Evolutionary conservation across 148 eudicot species (phyloP).

Genomic region (Diospyros lotus): DNA sequence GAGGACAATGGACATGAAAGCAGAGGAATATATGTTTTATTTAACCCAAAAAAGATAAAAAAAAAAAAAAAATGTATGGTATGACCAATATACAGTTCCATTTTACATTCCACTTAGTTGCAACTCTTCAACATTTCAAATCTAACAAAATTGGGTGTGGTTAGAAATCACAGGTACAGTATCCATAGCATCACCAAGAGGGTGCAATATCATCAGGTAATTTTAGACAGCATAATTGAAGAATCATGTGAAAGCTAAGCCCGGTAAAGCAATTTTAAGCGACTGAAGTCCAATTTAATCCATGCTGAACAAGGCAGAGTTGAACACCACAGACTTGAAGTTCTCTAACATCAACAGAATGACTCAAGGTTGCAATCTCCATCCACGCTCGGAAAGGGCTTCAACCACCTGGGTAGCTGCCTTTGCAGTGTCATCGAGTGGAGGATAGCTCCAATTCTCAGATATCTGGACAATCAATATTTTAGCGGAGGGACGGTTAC

Average conservation of each 20-base stretch:
- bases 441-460: slow-evolving; percentile 36
- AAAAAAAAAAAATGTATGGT: no score
- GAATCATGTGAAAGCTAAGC: background rate
- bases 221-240: background rate
- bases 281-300: background rate
- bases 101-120: no score
- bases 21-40: no score
- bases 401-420: slow-evolving; percentile 38
- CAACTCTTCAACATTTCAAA: no score
- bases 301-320: background rate
- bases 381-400: slow-evolving; percentile 40
- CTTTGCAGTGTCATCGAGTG: slow-evolving; percentile 34
- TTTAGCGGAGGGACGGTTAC: background rate
- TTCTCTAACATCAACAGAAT: background rate
- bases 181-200: no score
- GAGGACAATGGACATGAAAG: no score
- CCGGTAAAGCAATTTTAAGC: background rate
- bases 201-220: background rate
- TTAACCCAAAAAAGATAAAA: no score
- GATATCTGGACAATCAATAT: slow-evolving; percentile 27
- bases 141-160: no score
- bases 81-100: no score
- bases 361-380: slow-evolving; percentile 26
- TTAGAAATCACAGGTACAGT: no score
- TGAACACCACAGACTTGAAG: background rate